Evolutionary conservation across 2,329 filamentous ascomycete species (phyloP).

Genomic region (Cucurbitaria berberidis): DNA sequence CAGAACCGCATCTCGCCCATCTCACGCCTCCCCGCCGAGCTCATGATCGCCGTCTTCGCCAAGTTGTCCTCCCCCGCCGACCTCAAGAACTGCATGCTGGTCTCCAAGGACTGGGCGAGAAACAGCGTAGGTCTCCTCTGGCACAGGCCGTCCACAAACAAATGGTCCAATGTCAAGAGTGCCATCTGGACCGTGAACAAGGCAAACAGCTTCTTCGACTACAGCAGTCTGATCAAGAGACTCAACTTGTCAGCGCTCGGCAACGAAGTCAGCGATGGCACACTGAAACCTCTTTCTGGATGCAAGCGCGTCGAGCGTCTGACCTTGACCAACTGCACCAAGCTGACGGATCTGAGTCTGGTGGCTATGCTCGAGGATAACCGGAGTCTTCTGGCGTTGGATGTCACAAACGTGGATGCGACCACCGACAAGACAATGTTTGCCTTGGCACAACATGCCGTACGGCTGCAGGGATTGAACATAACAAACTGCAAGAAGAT

Average conservation of each 20-base stretch:
- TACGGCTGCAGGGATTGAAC: slow-evolving; percentile 87
- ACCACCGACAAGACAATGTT: slow-evolving; percentile 83
- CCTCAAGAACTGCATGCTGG: slow-evolving; percentile 85
- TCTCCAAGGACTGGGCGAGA: slow-evolving; percentile 91
- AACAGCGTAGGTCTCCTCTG: slow-evolving; percentile 93
- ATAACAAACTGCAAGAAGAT: slow-evolving; percentile 85
- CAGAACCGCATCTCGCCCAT: slow-evolving; percentile 77
- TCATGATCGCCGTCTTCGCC: slow-evolving; percentile 90
- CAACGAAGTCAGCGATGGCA: slow-evolving; percentile 83
- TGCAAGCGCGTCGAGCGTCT: slow-evolving; percentile 93
- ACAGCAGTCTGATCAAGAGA: slow-evolving; percentile 87
- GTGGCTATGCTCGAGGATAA: slow-evolving; percentile 80
- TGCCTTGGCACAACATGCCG: slow-evolving; percentile 80
- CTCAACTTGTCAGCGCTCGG: slow-evolving; percentile 85
- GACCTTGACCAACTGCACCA: slow-evolving; percentile 87
- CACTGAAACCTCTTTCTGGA: slow-evolving; percentile 76
- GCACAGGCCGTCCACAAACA: slow-evolving; percentile 91
- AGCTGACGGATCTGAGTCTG: slow-evolving; percentile 83
- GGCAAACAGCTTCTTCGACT: slow-evolving; percentile 81
- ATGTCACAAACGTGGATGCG: slow-evolving; percentile 80
- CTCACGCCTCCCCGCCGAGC: slow-evolving; percentile 86
- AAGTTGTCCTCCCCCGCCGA: slow-evolving; percentile 79
- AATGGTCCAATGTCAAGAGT: slow-evolving; percentile 78
- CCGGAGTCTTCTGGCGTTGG: slow-evolving; percentile 81
- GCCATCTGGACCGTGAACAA: slow-evolving; percentile 81